Percentiles rank a stretch among this genome's conserved stretches.
Evolutionary conservation across 2,329 filamentous ascomycete species (phyloP).

Genomic region (Ophiostoma tasmaniense): DNA sequence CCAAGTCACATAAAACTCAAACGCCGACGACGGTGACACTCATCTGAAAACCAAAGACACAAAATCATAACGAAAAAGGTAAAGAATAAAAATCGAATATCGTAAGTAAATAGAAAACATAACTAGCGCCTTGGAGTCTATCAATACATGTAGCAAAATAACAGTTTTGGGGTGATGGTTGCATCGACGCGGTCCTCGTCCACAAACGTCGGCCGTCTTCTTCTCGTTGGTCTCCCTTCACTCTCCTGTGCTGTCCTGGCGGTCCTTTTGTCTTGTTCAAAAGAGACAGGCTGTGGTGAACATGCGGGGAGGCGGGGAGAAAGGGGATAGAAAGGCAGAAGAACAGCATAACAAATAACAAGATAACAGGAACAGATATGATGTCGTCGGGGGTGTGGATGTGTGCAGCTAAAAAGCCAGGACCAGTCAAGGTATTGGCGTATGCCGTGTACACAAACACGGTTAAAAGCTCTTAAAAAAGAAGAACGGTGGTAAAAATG

Average conservation of each 20-base stretch:
- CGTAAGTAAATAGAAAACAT: slow-evolving; percentile 9
- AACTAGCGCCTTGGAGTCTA: slow-evolving; percentile 7
- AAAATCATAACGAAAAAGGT: neutral
- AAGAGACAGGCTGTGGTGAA: neutral
- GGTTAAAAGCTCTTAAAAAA: neutral
- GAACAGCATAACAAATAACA: neutral
- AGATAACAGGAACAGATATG: neutral
- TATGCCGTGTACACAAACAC: neutral
- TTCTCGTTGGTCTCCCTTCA: neutral
- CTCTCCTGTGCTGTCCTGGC: slow-evolving; percentile 3
- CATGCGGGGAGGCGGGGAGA: slow-evolving; percentile 8
- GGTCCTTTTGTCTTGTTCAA: too few species aligned
- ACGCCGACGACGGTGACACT: neutral
- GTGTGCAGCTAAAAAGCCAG: neutral
- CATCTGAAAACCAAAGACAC: neutral
- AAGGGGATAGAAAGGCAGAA: neutral
- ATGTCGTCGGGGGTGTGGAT: neutral
- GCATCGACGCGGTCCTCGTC: neutral
- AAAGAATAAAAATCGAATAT: neutral
- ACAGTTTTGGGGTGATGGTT: slow-evolving; percentile 3
- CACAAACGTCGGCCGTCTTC: neutral
- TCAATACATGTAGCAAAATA: slow-evolving; percentile 8
- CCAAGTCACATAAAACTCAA: neutral
- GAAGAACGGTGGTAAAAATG: neutral
- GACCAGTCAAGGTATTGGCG: neutral